These are phyloP conservation scores for Podila verticillata DNA, from an alignment of 192 early-diverging fungal species.

Conservation along the genomic window DNA sequence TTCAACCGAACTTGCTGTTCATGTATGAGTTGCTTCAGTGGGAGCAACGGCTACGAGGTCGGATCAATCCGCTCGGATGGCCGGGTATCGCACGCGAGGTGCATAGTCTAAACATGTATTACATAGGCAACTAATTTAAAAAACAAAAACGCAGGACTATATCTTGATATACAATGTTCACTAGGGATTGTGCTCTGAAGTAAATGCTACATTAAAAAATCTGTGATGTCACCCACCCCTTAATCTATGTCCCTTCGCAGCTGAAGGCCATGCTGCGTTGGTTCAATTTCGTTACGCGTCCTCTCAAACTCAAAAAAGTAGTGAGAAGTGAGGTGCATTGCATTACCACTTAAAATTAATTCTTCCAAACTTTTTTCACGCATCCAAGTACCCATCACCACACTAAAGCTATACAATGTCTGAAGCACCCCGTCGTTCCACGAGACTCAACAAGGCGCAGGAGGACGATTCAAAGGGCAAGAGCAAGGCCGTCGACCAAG, in stretches of 20 bases:
- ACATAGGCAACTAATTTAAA: conserved; percentile 44
- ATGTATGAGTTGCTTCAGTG: conserved; percentile 73
- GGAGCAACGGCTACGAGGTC: conserved; percentile 59
- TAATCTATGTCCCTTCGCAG: too few relatives aligned
- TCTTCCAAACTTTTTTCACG: not conserved
- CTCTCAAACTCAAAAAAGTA: too few relatives aligned
- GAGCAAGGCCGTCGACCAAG: conserved; percentile 45
- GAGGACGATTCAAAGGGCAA: conserved; percentile 45
- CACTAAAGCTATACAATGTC: conserved; percentile 12
- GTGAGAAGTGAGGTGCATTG: too few relatives aligned
- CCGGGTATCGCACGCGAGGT: conserved; percentile 59
- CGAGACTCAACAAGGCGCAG: conserved; percentile 46
- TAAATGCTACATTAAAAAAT: too few relatives aligned
- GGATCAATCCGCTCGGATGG: conserved; percentile 56
- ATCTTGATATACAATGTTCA: too few relatives aligned
- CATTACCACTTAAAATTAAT: too few relatives aligned
- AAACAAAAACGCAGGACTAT: conserved; percentile 7
- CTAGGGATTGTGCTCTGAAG: too few relatives aligned
- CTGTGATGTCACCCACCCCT: too few relatives aligned
- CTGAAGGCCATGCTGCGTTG: too few relatives aligned
- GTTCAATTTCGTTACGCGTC: too few relatives aligned
- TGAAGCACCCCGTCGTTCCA: conserved; percentile 51
- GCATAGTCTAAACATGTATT: conserved; percentile 65
- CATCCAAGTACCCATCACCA: not conserved
- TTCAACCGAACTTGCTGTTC: conserved; percentile 71